Percentiles rank a stretch among this genome's conserved stretches.
These are phyloP conservation scores for Pseudopithomyces maydicus DNA, from an alignment of 2,329 filamentous ascomycete genomes.

Conservation along the genomic window DNA sequence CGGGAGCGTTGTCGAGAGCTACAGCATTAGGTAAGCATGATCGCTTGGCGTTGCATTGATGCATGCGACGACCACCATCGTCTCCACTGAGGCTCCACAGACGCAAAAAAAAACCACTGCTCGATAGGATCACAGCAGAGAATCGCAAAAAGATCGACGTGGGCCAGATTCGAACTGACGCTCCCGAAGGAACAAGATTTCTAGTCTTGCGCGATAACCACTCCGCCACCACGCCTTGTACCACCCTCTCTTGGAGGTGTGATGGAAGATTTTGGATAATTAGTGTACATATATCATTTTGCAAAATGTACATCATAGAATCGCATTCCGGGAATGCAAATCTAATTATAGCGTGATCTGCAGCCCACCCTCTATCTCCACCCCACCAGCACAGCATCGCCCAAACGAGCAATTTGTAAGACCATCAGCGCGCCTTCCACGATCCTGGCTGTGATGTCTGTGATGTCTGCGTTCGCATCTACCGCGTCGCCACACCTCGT, in stretches of 20 bases:
- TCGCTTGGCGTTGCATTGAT: not conserved
- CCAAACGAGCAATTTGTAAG: constrained; percentile 1
- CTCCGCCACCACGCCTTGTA: constrained; percentile 45
- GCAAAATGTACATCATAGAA: not conserved
- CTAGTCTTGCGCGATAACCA: constrained; percentile 51
- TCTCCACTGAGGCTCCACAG: not conserved
- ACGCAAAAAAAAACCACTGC: not conserved
- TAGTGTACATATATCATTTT: not conserved
- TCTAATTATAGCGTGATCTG: constrained; percentile 6
- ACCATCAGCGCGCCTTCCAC: not conserved
- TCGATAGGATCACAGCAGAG: not conserved
- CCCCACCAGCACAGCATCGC: not conserved
- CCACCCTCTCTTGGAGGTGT: constrained; percentile 7
- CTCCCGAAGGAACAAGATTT: constrained; percentile 51
- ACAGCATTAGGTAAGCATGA: not conserved
- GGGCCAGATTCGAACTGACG: constrained; percentile 48
- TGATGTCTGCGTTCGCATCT: not conserved
- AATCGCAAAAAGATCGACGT: constrained; percentile 39
- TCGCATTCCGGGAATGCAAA: not conserved
- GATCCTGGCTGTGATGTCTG: not conserved
- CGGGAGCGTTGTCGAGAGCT: not conserved
- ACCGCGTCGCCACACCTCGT: not conserved
- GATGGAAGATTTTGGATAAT: not conserved
- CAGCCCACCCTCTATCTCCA: not conserved
- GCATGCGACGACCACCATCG: too few relatives aligned